These are phyloP conservation scores for Penicillium concentricum DNA, from an alignment of 2,329 filamentous ascomycete species.

Conservation along the genomic window DNA sequence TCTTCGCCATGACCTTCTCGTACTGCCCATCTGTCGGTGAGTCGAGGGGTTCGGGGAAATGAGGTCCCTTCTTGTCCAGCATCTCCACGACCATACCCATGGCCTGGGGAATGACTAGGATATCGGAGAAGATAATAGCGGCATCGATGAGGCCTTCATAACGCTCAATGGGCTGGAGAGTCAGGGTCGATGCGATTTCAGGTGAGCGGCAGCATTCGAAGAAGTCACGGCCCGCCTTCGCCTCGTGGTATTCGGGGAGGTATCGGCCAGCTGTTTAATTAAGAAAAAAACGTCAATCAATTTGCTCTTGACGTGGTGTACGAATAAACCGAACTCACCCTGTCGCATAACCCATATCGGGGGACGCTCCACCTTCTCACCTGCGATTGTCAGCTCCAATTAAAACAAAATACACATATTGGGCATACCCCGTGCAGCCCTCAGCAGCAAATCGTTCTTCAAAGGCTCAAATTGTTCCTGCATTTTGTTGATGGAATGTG, in stretches of 20 bases:
- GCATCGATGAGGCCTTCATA: constrained; percentile 89
- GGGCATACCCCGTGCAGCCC: constrained; percentile 76
- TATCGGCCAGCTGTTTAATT: constrained; percentile 76
- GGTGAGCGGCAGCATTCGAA: constrained; percentile 96
- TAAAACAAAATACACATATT: background rate
- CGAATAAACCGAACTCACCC: constrained; percentile 56
- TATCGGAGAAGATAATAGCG: constrained; percentile 98
- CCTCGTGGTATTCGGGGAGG: constrained; percentile 95
- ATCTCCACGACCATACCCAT: constrained; percentile 99
- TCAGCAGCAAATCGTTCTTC: constrained; percentile 88
- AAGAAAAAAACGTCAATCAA: constrained; percentile 7
- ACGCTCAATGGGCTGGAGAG: constrained; percentile 90
- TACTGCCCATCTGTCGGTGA: constrained; percentile 83
- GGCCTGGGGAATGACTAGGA: constrained; percentile 94
- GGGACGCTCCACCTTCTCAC: constrained; percentile 85
- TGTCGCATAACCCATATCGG: constrained; percentile 99
- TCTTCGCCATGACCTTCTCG: constrained; percentile 67
- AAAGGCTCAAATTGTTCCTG: constrained; percentile 73
- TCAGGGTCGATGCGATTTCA: constrained; percentile 89
- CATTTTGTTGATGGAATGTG: constrained; percentile 51
- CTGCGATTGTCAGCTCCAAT: constrained; percentile 48
- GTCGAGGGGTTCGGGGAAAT: constrained; percentile 82
- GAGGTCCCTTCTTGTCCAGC: constrained; percentile 94
- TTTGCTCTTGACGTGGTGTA: background rate
- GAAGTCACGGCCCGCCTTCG: constrained; percentile 87